Evolutionary conservation across 1,284 basidiomycete genomes (phyloP), one percentile per base, ranked within the genome.

Genomic region (Athelia psychrophila): DNA sequence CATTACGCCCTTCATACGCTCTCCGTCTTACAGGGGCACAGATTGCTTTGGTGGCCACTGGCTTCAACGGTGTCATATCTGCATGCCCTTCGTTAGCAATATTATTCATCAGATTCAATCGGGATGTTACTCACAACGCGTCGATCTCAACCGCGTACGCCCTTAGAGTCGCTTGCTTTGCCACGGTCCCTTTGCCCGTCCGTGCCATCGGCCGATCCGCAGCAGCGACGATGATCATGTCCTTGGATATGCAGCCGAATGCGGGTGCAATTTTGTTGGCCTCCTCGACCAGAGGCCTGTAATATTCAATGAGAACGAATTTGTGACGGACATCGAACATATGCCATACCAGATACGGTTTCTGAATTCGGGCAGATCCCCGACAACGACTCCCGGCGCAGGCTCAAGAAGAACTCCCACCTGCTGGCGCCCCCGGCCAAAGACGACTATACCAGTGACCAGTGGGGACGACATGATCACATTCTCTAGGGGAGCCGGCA

Each of bases 391-490:
- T 16, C 54, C 51, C 16, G 52, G 16, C 13, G 44, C 33, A 1
- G 61, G 63, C 44, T 66, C 67, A 20, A 66, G 55, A 20, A 68
- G 55, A 30, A 68, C 54, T 12, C 66, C 61, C 3, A 52, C 45
- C 48, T 59, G 67, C 22, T 54, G 52, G 1, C 56, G 51, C 20
- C 48, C 57, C 1, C 61, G n/a, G n/a, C n/a, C n/a, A n/a, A n/a
- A n/a, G n/a, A n/a, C n/a, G n/a, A n/a, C n/a, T n/a, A n/a, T n/a
- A 60, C 51, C 73, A n/a, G n/a, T 72, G 58, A 74, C 68, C 0
- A 69, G 71, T 1, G 52, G 60, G 1, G 72, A 72, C 9, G 73
- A 67, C 1, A 72, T 73, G 51, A 73, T 73, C 53, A 73, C 70
- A 3, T 69, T n/a, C n/a, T n/a, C n/a, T n/a, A n/a, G n/a, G n/a